Evolutionary conservation across 1,284 basidiomycete species (phyloP).

Genomic region (Irpex rosettiformis): DNA sequence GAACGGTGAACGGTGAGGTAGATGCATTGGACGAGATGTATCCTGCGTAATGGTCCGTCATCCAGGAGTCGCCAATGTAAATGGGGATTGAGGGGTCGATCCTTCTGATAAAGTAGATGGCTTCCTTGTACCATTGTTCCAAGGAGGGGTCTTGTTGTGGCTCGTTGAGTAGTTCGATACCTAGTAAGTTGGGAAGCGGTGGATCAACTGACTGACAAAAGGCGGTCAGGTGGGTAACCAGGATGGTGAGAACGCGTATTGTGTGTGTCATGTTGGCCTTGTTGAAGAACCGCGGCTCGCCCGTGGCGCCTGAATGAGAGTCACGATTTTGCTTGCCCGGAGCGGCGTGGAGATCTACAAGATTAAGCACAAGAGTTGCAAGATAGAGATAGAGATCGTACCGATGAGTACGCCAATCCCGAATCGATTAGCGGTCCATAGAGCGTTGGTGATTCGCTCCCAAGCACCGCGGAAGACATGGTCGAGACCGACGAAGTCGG

Average conservation of each 20-base stretch:
- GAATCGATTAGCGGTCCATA: slow-evolving; percentile 56
- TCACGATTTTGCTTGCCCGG: slow-evolving; percentile 77
- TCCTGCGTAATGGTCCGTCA: slow-evolving; percentile 62
- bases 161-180: slow-evolving; percentile 85
- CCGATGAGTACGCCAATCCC: slow-evolving; percentile 83
- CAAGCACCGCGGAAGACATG: slow-evolving; percentile 72
- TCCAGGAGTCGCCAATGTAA: slow-evolving; percentile 81
- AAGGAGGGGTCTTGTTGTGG: slow-evolving; percentile 55
- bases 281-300: slow-evolving; percentile 46
- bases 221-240: slow-evolving; percentile 43
- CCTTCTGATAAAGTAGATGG: slow-evolving; percentile 53
- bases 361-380: slow-evolving; percentile 8
- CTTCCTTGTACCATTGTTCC: slow-evolving; percentile 62
- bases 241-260: slow-evolving; percentile 42
- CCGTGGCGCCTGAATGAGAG: slow-evolving; percentile 62
- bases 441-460: slow-evolving; percentile 63
- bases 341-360: slow-evolving; percentile 65
- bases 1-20: slow-evolving; percentile 47
- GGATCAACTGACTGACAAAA: slow-evolving; percentile 31
- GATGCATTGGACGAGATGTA: slow-evolving; percentile 39
- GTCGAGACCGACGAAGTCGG: slow-evolving; percentile 64
- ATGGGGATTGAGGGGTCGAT: slow-evolving; percentile 59
- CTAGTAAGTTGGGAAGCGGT: slow-evolving; percentile 65
- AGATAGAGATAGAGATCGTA: slow-evolving; percentile 24
- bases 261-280: slow-evolving; percentile 56